Base-by-base conservation (phyloP, 2,329 filamentous ascomycete species). In the Nemania serpens region DNA sequence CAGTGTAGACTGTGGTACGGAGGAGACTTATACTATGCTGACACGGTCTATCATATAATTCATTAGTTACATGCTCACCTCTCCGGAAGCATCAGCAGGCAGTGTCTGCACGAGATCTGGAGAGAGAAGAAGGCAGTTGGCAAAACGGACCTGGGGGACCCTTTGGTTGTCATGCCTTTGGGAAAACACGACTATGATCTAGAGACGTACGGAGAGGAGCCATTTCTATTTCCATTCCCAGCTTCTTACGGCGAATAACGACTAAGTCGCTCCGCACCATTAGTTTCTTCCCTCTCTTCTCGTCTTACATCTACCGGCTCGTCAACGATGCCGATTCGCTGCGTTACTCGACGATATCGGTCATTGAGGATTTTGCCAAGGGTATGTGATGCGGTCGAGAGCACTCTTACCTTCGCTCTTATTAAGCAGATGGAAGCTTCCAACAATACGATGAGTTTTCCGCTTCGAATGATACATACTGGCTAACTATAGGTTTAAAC, bases 231-330 rank as follows among this genome's bases (percentile, higher is more conserved):
- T 39, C 53, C 43, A 15, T 52, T 18, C 4, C 13, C 43, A 15
- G 2, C 9, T 22, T 47, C 20, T 17, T n/a, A 1, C 4, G 20
- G 33, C 11, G 18, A 10, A 37, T 15, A 6, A 34, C 42, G 58
- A 54, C 25, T 45, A 37, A 45, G 15, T 52, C 41, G 55, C 54
- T 33, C 37, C 25, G 33, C 17, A 33, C 45, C 11, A 20, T 12
- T 51, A 89, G 89, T 42, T 92, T 93, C 82, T 93, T 93, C 71
- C 87, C 87, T 2, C 81, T 93, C 15, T 94, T 94, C 76, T 88
- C 87, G 25, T 88, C 83, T 45, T 92, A 92, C 73, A 94, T 93
- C 67, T 94, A 95, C 76, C 82, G 84, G 60, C 86, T 96, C 37
- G 83, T 90, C 75, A 86, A 85, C 69, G 85, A 90, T 68, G 75